These are phyloP conservation scores for Diaporthe amygdali DNA, from an alignment of 2,329 filamentous ascomycete genomes.

Conservation along the genomic window DNA sequence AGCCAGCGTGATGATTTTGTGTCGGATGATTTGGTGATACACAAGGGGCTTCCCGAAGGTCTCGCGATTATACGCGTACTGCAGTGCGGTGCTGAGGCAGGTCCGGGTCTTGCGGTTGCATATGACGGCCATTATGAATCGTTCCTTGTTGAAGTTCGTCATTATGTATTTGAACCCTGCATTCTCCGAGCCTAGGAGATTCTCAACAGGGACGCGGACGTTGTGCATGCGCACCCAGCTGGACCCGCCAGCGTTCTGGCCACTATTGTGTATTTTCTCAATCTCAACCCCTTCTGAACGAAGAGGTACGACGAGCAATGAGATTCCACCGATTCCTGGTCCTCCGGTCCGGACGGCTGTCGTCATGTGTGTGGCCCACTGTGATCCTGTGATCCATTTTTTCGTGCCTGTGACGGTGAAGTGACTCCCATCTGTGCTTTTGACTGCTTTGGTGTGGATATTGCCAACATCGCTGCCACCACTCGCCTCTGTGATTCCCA, in stretches of 20 bases:
- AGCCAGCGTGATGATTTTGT: constrained; percentile 61
- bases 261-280: constrained; percentile 62
- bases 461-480: constrained; percentile 67
- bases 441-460: constrained; percentile 61
- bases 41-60: constrained; percentile 63
- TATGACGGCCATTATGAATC: constrained; percentile 59
- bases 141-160: constrained; percentile 59
- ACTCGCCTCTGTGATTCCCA: constrained; percentile 36
- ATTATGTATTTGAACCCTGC: constrained; percentile 50
- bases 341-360: constrained; percentile 66
- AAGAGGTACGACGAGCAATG: constrained; percentile 60
- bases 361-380: constrained; percentile 66
- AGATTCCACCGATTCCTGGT: constrained; percentile 55
- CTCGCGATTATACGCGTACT: constrained; percentile 53
- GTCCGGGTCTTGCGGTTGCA: constrained; percentile 61
- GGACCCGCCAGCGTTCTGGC: constrained; percentile 67
- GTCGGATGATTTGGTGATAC: constrained; percentile 58
- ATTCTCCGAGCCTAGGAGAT: constrained; percentile 58
- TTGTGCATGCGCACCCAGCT: constrained; percentile 60
- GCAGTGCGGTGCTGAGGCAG: constrained; percentile 55
- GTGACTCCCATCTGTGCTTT: constrained; percentile 44
- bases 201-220: constrained; percentile 55
- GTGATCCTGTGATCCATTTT: constrained; percentile 69
- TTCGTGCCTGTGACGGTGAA: constrained; percentile 69
- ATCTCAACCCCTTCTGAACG: constrained; percentile 27